Percentiles rank a stretch among this genome's conserved stretches.
Conservation (phyloP, 78 protist genomes). For the Planoprotostelium fungivorum region DNA sequence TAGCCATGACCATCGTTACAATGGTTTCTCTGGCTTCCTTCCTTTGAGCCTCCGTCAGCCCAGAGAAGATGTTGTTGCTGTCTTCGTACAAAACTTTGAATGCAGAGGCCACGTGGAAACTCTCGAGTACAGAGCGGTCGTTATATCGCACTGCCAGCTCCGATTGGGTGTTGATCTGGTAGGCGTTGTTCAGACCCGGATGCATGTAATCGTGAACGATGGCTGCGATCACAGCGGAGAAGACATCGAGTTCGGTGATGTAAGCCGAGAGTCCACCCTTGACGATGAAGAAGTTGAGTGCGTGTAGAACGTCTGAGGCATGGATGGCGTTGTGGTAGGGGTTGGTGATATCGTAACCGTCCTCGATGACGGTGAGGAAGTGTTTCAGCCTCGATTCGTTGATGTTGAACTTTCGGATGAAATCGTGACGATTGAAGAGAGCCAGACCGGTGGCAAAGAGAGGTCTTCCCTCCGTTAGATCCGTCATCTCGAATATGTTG, state of each 20-base stretch:
- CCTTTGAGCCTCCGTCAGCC: slow-evolving; percentile 1
- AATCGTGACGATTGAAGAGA: slow-evolving; percentile 15
- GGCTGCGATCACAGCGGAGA: slow-evolving; percentile 47
- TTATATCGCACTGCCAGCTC: slow-evolving; percentile 54
- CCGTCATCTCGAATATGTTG: slow-evolving; percentile 8
- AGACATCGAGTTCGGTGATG: slow-evolving; percentile 5
- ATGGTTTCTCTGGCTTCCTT: slow-evolving; percentile 16
- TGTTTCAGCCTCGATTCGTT: not conserved
- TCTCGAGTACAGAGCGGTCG: slow-evolving; percentile 57
- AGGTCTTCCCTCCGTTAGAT: slow-evolving; percentile 21
- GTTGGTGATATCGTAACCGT: slow-evolving; percentile 18
- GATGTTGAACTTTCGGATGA: slow-evolving; percentile 12
- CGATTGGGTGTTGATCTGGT: slow-evolving; percentile 19
- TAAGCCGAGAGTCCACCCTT: not conserved
- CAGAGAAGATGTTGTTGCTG: not conserved
- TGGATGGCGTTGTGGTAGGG: slow-evolving; percentile 70
- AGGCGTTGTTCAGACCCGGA: slow-evolving; percentile 59
- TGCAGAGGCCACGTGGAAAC: slow-evolving; percentile 23
- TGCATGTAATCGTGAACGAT: slow-evolving; percentile 55
- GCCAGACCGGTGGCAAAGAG: not conserved
- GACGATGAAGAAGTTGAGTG: slow-evolving; percentile 4
- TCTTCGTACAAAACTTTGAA: slow-evolving; percentile 3
- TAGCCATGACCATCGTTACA: slow-evolving; percentile 25
- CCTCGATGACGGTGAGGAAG: slow-evolving; percentile 21
- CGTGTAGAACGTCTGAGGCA: slow-evolving; percentile 58